Base-by-base conservation (phyloP, 1,284 basidiomycete species). In the Coniophora puteana region DNA sequence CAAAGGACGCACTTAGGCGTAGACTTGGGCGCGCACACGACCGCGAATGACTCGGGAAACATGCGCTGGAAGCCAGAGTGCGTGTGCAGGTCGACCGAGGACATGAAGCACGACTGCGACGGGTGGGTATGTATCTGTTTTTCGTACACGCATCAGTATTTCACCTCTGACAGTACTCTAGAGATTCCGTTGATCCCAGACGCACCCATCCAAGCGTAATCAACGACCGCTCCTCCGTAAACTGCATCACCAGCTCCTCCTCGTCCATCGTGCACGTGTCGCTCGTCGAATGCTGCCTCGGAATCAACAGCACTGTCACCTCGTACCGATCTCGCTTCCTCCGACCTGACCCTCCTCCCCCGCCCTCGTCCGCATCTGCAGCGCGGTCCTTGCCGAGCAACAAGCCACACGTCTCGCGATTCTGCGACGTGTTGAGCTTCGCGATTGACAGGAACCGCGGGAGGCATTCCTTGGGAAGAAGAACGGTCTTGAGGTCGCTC, bases 41-140 rank as follows among this genome's bases (percentile, higher is more conserved):
- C 88, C 0, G 92, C 92, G 53, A 94, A 88, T 0, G 89, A 90
- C 58, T 94, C 92, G 0, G 87, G 87, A 4, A 94, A 72, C 81
- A 91, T 90, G 18, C 78, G 62, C 51, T 94, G 91, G 64, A 92
- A 94, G 5, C 77, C 80, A 2, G 86, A 83, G 57, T 94, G 91
- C 2, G 90, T 93, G 53, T 94, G 92, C 28, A 94, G 63, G 59
- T 93, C 91, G 10, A 91, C 80, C 17, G 88, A 91, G 6, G 86
- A 89, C 82, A 93, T 90, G 66, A 90, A 90, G 61, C 90, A 93
- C 40, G 83, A 85, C 51, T 93, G 91, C 12, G 89, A 86, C 1
- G 92, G 92, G 59, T 94, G 91, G 0, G 91, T 94, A 64, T 94
- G 91, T 49, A 93, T 93, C 89, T 92, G 54, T n/a, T n/a, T n/a